A percentile compares a stretch with the other conserved stretches of the same genome.
phyloP scores from a whole-genome alignment of 2,329 filamentous ascomycete genomes.

The Massarina eburnea region DNA sequence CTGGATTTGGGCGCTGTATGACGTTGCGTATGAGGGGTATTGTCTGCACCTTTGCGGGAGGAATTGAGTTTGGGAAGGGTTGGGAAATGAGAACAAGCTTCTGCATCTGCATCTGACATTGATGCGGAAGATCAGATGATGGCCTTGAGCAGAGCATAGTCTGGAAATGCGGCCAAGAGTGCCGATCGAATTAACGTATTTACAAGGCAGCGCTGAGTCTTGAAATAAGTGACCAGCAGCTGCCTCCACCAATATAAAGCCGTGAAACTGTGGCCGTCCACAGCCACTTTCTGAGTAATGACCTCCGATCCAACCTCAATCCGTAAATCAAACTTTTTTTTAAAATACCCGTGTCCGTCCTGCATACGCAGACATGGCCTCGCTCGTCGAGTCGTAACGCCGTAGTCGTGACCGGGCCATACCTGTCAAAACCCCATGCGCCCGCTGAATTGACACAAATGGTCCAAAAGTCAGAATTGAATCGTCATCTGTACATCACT shows the following conservation, averaged over 20 bases:
- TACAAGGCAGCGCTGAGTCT: conserved; percentile 10
- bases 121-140: too few species aligned
- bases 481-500: neutral
- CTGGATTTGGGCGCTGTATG: neutral
- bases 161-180: too few species aligned
- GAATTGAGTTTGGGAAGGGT: too few species aligned
- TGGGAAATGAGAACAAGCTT: too few species aligned
- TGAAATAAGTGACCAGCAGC: neutral
- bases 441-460: conserved; percentile 25
- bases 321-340: conserved; percentile 26
- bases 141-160: too few species aligned
- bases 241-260: conserved; percentile 7
- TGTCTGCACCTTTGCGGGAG: too few species aligned
- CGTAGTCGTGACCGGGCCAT: conserved; percentile 21
- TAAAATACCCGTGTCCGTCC: conserved; percentile 18
- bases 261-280: conserved; percentile 1
- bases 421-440: conserved; percentile 16
- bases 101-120: too few species aligned
- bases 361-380: conserved; percentile 12
- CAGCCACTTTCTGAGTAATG: conserved; percentile 2
- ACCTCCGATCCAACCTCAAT: neutral
- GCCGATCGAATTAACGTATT: conserved; percentile 7
- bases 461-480: conserved; percentile 4
- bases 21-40: neutral
- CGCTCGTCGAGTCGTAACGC: conserved; percentile 21